These are phyloP conservation scores for Hericium erinaceus DNA, from an alignment of 768 basidiomycete genomes.

Conservation along the genomic window DNA sequence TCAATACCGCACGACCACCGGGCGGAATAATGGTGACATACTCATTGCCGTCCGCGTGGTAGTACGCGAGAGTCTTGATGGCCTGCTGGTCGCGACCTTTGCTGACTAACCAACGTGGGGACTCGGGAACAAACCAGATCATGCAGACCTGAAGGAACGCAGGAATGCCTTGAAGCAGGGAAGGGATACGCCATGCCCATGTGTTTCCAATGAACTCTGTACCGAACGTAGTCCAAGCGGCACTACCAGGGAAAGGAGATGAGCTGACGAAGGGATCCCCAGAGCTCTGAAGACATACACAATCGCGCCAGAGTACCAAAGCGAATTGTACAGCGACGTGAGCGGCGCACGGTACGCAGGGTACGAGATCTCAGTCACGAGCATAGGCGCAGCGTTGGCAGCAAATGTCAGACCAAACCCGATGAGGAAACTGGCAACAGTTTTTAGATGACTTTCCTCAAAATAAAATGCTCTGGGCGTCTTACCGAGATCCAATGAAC, in stretches of 20 bases:
- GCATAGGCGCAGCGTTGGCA: slow-evolving; percentile 66
- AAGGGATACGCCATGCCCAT: slow-evolving; percentile 83
- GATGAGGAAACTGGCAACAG: slow-evolving; percentile 44
- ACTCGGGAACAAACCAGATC: slow-evolving; percentile 69
- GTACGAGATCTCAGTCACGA: slow-evolving; percentile 82
- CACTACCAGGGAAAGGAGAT: slow-evolving; percentile 13
- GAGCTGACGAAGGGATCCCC: neutral
- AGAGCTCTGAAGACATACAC: slow-evolving; percentile 33
- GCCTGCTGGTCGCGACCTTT: slow-evolving; percentile 69
- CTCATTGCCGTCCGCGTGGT: slow-evolving; percentile 72
- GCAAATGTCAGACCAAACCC: slow-evolving; percentile 74
- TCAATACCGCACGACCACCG: neutral
- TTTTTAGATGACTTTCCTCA: neutral
- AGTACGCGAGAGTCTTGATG: slow-evolving; percentile 62
- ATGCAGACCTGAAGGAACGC: slow-evolving; percentile 57
- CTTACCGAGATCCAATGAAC: slow-evolving; percentile 72
- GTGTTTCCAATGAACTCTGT: slow-evolving; percentile 58
- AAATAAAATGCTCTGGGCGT: slow-evolving; percentile 3
- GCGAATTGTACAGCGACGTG: slow-evolving; percentile 73
- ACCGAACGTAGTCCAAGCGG: slow-evolving; percentile 82
- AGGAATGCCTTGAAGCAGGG: slow-evolving; percentile 60
- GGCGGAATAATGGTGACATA: slow-evolving; percentile 19
- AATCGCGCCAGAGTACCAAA: slow-evolving; percentile 82
- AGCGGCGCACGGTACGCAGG: slow-evolving; percentile 73
- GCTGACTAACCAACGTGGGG: slow-evolving; percentile 74